Evolutionary conservation across 495 filamentous ascomycete genomes (phyloP).

Genomic region (Neurospora sp.): DNA sequence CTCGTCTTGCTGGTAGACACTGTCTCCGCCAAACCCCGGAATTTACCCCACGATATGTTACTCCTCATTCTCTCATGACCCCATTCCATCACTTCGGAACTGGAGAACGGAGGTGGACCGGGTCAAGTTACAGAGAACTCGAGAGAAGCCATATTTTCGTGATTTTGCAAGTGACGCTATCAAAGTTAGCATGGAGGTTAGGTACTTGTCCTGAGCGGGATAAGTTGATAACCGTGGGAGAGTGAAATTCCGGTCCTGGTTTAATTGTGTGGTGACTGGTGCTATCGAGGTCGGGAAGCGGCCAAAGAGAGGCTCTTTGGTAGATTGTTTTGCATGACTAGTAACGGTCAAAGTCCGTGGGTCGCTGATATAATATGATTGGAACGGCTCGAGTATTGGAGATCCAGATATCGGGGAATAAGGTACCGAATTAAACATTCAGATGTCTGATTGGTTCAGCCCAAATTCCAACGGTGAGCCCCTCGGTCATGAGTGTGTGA

Average conservation of each 20-base stretch:
- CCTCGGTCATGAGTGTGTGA: neutral
- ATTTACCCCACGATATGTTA: neutral
- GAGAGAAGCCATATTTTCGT: neutral
- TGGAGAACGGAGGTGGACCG: neutral
- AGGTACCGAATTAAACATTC: neutral
- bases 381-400: neutral
- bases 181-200: neutral
- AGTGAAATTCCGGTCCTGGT: neutral
- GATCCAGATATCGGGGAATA: neutral
- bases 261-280: neutral
- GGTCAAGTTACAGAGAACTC: neutral
- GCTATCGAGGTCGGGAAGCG: neutral
- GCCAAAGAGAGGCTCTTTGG: neutral
- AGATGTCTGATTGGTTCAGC: neutral
- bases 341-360: neutral
- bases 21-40: neutral
- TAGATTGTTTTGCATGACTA: neutral
- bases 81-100: neutral
- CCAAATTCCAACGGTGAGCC: neutral
- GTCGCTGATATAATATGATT: neutral
- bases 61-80: neutral
- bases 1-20: neutral
- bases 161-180: neutral
- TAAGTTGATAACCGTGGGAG: neutral
- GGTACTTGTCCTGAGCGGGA: neutral